These are phyloP conservation scores for Neofusicoccum sp. DNA, from an alignment of 2,329 filamentous ascomycete genomes.

Conservation along the genomic window DNA sequence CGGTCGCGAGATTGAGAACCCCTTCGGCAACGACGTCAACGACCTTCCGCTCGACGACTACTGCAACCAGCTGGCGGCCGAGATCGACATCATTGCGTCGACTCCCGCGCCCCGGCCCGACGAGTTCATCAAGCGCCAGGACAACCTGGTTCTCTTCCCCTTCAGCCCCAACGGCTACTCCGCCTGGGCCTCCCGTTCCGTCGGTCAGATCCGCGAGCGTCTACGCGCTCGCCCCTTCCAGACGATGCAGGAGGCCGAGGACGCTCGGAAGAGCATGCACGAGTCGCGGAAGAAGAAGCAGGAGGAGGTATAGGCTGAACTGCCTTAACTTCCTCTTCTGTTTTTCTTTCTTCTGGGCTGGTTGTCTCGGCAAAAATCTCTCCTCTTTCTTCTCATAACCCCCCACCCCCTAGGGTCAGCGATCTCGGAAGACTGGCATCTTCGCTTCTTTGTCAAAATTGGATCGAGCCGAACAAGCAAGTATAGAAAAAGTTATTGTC, in stretches of 20 bases:
- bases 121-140: slow-evolving; percentile 50
- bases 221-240: slow-evolving; percentile 9
- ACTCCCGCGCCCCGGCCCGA: slow-evolving; percentile 51
- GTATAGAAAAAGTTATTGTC: background rate
- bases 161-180: slow-evolving; percentile 39
- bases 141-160: slow-evolving; percentile 59
- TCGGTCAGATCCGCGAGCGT: slow-evolving; percentile 17
- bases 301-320: slow-evolving; percentile 2
- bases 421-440: slow-evolving; percentile 4
- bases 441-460: slow-evolving; percentile 14
- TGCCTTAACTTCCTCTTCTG: background rate
- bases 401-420: background rate
- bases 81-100: slow-evolving; percentile 71
- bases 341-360: background rate
- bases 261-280: slow-evolving; percentile 23
- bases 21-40: slow-evolving; percentile 77
- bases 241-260: slow-evolving; percentile 22
- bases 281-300: slow-evolving; percentile 5
- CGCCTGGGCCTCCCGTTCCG: slow-evolving; percentile 9
- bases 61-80: slow-evolving; percentile 70
- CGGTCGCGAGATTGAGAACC: slow-evolving; percentile 76
- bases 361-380: background rate
- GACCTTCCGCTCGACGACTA: slow-evolving; percentile 74
- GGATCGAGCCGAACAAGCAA: background rate
- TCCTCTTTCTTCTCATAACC: background rate